Conservation (phyloP, 2,329 filamentous ascomycete species). For the Tolypocladium ovalisporum region DNA sequence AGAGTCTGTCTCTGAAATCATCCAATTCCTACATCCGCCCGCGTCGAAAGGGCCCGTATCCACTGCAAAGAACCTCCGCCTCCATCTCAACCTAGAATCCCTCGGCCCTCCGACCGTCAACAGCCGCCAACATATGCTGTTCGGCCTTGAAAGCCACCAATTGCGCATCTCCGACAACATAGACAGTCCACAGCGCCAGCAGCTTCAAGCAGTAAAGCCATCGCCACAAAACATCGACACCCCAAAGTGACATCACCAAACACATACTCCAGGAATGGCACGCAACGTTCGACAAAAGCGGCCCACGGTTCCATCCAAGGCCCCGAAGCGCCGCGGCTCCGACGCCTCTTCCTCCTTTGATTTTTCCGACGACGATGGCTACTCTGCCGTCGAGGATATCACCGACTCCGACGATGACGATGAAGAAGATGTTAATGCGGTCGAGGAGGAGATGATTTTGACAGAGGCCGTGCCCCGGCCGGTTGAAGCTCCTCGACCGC, state of each 20-base stretch:
- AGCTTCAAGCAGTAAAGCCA: background rate
- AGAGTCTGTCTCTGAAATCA: constrained; percentile 28
- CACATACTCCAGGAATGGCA: constrained; percentile 27
- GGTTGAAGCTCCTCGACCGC: constrained; percentile 41
- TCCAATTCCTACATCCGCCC: constrained; percentile 18
- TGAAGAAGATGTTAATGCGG: constrained; percentile 64
- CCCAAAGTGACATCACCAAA: background rate
- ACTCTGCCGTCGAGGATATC: constrained; percentile 69
- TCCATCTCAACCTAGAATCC: background rate
- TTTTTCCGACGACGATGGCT: constrained; percentile 61
- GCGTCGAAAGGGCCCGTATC: constrained; percentile 15
- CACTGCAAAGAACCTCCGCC: background rate
- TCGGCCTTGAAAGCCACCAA: background rate
- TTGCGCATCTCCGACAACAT: background rate
- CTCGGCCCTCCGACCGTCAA: background rate
- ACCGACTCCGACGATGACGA: constrained; percentile 69
- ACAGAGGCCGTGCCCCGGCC: constrained; percentile 27
- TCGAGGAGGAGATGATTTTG: constrained; percentile 68
- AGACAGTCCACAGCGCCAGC: background rate
- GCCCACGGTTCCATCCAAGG: constrained; percentile 31
- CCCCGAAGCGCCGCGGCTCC: constrained; percentile 35
- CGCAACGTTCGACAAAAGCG: constrained; percentile 41
- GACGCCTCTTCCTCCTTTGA: constrained; percentile 43
- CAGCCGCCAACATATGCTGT: background rate
- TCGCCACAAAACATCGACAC: background rate